phyloP scores from a whole-genome alignment of 306 rosid species.

The Vigna mungo region DNA sequence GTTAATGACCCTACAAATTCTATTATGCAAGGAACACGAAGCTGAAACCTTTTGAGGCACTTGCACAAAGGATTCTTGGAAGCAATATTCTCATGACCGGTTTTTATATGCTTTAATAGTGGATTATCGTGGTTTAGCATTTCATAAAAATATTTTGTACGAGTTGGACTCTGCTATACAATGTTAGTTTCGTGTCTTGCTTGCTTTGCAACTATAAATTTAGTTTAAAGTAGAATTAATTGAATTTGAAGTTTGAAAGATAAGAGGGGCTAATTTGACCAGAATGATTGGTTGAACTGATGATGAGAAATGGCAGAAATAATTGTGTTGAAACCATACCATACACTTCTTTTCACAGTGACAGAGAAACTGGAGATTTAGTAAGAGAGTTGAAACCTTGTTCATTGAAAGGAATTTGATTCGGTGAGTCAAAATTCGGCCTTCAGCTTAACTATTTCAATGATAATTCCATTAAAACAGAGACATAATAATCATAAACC shows the following conservation, averaged over 20 bases:
- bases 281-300: conserved; percentile 48
- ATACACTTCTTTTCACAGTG: conserved; percentile 47
- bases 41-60: too few relatives aligned
- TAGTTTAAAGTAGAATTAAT: neutral
- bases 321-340: conserved; percentile 52
- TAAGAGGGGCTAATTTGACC: conserved; percentile 41
- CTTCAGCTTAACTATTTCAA: conserved; percentile 47
- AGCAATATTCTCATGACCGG: too few relatives aligned
- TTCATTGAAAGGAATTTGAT: conserved; percentile 41
- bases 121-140: too few relatives aligned
- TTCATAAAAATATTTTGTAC: too few relatives aligned
- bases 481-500: conserved; percentile 77
- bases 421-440: conserved; percentile 51
- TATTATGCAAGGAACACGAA: too few relatives aligned
- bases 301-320: conserved; percentile 38
- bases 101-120: too few relatives aligned
- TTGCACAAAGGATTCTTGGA: too few relatives aligned
- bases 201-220: conserved; percentile 1
- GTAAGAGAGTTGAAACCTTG: conserved; percentile 42
- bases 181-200: neutral
- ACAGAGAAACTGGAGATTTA: conserved; percentile 42
- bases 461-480: conserved; percentile 57
- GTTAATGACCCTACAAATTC: too few relatives aligned
- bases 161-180: too few relatives aligned
- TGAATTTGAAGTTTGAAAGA: conserved; percentile 22